Base-by-base conservation (phyloP, 2,329 filamentous ascomycete genomes). In the Fusarium miscanthi region DNA sequence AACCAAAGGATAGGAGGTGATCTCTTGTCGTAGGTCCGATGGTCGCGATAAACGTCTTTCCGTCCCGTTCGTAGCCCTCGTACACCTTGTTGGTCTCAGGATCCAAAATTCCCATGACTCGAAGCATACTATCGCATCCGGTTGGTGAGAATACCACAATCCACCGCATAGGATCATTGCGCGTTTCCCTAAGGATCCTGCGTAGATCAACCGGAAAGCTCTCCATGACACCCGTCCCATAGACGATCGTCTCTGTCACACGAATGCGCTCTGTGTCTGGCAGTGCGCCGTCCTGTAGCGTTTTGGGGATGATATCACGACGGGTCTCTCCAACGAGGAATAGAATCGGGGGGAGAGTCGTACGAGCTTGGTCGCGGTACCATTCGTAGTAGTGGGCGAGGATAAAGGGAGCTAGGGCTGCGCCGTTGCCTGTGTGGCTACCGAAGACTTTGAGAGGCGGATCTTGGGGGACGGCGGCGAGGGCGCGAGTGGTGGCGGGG, bases 21-120 rank as follows among this genome's bases (percentile, higher is more conserved):
- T 94, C 90, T 70, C 91, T 87, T 16, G 96, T 99, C 23, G 96
- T 99, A 17, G 96, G 95, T 2, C 96, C 96, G 81, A 99, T 99
- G 0, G 95, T 97, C 19, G 92, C 94, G 68, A 98, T 85, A 70
- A 88, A 90, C 2, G 90, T 92, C 56, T 80, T 86, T 14, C 82
- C 82, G 33, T 80, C 78, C 37, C 78, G 69, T 7, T 66, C 70
- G n/a, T 66, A 57, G 17, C 57, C 76, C 9, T 73, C 74, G 38
- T 77, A 77, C 25, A 79, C 82, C 75, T 80, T 85, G 25, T 83
- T 83, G 2, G 84, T 87, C 23, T 79, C 78, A 9, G 81, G 77
- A 62, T 90, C 86, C 23, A 91, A 77, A 73, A 88, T 74, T 5
- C 84, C 87, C 57, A 93, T 78, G 4, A 83, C 84, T 11, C 83